Base-by-base conservation (phyloP, 2,329 filamentous ascomycete species). In the Cordyceps javanica region DNA sequence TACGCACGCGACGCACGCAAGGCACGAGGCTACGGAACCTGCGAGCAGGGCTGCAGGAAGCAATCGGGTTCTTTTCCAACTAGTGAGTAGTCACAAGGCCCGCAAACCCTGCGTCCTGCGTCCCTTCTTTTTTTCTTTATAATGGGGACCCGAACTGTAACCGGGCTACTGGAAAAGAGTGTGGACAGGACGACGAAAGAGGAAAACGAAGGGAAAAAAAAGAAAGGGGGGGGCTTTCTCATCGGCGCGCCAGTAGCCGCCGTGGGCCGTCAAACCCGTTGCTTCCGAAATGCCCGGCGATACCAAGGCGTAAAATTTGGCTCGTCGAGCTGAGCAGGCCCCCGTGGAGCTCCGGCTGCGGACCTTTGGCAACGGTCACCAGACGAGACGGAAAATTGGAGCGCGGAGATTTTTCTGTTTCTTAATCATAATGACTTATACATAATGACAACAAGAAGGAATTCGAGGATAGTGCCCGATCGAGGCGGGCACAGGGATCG, bases 21-120 rank as follows among this genome's bases (percentile, higher is more conserved):
- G 23, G 42, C 48, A 48, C 36, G 16, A 48, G 36, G 36, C 51
- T 41, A 36, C 21, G 26, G 39, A n/a, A n/a, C n/a, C n/a, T n/a
- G n/a, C n/a, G n/a, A n/a, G 44, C 51, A 55, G 52, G 52, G 52
- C 52, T 55, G 52, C 52, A 55, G 52, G 52, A 55, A 55, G 30
- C 30, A 46, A 46, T 55, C 52, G 52, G 52, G 28, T 52, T 19
- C 36, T 45, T 10, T 26, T 45, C 36, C n/a, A n/a, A n/a, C 36
- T 38, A 4, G 30, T 36, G 6, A 9, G 13, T 3, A 28, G 26
- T 44, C 51, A 54, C 51, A 26, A 42, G 51, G 28, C 39, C 51
- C 38, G n/a, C n/a, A n/a, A n/a, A n/a, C n/a, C n/a, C n/a, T n/a
- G n/a, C n/a, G n/a, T 23, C 49, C 23, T 30, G 26, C 34, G 23